phyloP scores from a whole-genome alignment of 345 rosid species.

The Linum trigynum region DNA sequence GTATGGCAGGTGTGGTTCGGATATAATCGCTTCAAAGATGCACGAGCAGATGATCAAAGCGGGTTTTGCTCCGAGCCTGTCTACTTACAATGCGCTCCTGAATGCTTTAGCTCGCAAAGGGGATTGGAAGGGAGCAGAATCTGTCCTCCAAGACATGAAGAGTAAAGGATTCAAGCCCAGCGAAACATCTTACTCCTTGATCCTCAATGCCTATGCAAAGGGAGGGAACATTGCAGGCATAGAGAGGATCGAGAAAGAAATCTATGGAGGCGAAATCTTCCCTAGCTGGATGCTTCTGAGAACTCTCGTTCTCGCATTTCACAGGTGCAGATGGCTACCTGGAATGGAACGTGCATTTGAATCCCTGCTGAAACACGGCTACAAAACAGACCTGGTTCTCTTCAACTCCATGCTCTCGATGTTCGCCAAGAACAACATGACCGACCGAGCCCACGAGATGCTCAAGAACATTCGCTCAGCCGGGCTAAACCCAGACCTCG shows the following conservation, averaged over 20 bases:
- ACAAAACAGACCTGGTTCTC: conserved; percentile 72
- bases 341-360: conserved; percentile 69
- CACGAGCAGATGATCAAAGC: conserved; percentile 63
- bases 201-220: conserved; percentile 73
- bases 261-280: conserved; percentile 51
- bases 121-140: conserved; percentile 70
- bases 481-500: conserved; percentile 67
- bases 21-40: conserved; percentile 58
- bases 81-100: conserved; percentile 79
- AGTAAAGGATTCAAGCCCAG: conserved; percentile 67
- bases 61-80: conserved; percentile 66
- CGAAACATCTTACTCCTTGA: conserved; percentile 64
- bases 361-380: conserved; percentile 48
- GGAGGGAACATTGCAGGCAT: conserved; percentile 61
- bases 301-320: conserved; percentile 59
- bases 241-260: conserved; percentile 54
- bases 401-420: conserved; percentile 74
- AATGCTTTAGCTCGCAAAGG: conserved; percentile 79
- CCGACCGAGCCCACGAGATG: conserved; percentile 45
- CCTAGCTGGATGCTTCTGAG: conserved; percentile 94
- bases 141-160: conserved; percentile 60
- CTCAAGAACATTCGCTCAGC: conserved; percentile 40
- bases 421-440: conserved; percentile 57
- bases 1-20: conserved; percentile 74
- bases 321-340: conserved; percentile 51